Conservation (phyloP, 169 alveolate species). For the Cryptosporidium andersoni region DNA sequence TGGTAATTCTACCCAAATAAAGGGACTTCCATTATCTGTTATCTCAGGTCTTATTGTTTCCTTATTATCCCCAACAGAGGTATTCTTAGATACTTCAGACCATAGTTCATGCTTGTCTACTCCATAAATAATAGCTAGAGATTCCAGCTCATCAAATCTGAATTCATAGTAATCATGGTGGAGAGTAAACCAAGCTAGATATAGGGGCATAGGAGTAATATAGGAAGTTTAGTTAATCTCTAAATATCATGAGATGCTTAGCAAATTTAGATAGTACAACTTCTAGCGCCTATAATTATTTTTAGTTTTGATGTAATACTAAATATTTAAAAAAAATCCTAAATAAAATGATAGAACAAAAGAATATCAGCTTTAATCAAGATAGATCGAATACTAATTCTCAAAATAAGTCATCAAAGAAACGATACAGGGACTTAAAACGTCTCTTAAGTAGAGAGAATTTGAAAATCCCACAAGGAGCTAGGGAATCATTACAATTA, state of each 20-base stretch:
- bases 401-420: too few species aligned
- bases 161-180: slow-evolving; percentile 77
- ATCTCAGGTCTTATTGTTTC: slow-evolving; percentile 20
- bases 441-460: slow-evolving; percentile 24
- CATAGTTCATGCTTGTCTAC: slow-evolving; percentile 27
- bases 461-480: slow-evolving; percentile 13
- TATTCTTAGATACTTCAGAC: slow-evolving; percentile 3
- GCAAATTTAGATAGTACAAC: not conserved
- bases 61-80: slow-evolving; percentile 16
- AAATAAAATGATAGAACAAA: not conserved
- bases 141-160: slow-evolving; percentile 73
- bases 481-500: slow-evolving; percentile 1
- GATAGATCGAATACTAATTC: not conserved
- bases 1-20: slow-evolving; percentile 64
- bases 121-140: slow-evolving; percentile 72
- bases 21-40: slow-evolving; percentile 67
- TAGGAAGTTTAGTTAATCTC: not conserved
- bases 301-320: not conserved
- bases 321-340: not conserved
- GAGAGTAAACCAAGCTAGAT: slow-evolving; percentile 76
- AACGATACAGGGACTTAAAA: slow-evolving; percentile 45
- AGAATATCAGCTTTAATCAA: not conserved
- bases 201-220: slow-evolving; percentile 25
- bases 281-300: too few species aligned
- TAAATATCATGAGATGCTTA: not conserved